Conservation (phyloP, 768 basidiomycete genomes). For the Suillus hirtellus region DNA sequence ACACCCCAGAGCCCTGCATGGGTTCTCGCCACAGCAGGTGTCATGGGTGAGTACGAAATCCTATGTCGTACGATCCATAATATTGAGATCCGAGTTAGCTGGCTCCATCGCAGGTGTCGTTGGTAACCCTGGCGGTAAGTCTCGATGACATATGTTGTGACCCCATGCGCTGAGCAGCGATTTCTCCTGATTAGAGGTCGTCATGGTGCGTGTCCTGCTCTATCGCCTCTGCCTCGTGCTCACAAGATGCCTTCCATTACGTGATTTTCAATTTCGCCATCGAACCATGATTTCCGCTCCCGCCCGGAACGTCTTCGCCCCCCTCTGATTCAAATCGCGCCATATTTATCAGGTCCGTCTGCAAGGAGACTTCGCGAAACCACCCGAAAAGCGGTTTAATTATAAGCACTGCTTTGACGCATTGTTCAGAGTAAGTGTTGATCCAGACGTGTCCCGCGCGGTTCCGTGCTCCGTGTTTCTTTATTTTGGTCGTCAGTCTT, state of each 20-base stretch:
- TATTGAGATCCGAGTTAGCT: slow-evolving; percentile 42
- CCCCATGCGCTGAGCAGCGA: not conserved
- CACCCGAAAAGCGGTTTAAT: slow-evolving; percentile 84
- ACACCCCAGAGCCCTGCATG: slow-evolving; percentile 68
- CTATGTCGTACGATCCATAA: not conserved
- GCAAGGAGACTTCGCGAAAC: slow-evolving; percentile 89
- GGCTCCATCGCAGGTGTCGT: slow-evolving; percentile 84
- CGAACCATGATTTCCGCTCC: slow-evolving; percentile 3
- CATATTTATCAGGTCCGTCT: slow-evolving; percentile 57
- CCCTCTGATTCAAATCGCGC: not conserved
- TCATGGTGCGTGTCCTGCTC: slow-evolving; percentile 50
- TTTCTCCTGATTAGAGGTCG: slow-evolving; percentile 54
- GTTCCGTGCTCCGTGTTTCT: not conserved
- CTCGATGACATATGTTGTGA: not conserved
- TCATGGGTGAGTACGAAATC: slow-evolving; percentile 65
- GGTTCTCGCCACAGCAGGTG: slow-evolving; percentile 79
- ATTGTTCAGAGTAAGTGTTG: slow-evolving; percentile 67
- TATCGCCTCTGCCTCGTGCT: slow-evolving; percentile 3
- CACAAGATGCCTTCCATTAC: slow-evolving; percentile 4
- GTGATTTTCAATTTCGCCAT: slow-evolving; percentile 11
- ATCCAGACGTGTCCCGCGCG: not conserved
- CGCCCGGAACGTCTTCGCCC: slow-evolving; percentile 2
- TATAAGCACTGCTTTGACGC: slow-evolving; percentile 92
- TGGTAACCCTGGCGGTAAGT: slow-evolving; percentile 83
- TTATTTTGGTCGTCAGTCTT: not conserved